phyloP scores from a whole-genome alignment of 345 rosid species.

The Populus ilicifolia region DNA sequence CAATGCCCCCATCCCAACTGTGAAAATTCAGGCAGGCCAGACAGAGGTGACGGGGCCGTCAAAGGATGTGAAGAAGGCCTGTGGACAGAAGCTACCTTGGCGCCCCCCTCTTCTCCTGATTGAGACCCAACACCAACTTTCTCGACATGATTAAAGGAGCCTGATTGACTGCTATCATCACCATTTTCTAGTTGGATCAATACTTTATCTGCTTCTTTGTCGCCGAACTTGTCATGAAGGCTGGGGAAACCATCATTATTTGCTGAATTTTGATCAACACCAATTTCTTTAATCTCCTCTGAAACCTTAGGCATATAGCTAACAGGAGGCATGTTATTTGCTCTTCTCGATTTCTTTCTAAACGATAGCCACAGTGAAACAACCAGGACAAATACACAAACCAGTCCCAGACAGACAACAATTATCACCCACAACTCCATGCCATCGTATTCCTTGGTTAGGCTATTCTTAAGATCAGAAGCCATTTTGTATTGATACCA shows the following conservation, averaged over 20 bases:
- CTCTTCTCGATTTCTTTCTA: conserved; percentile 60
- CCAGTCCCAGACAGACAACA: conserved; percentile 54
- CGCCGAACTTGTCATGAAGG: conserved; percentile 50
- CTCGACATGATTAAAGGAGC: conserved; percentile 50
- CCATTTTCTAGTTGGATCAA: conserved; percentile 48
- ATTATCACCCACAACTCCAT: conserved; percentile 72
- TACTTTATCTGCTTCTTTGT: conserved; percentile 63
- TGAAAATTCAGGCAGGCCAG: conserved; percentile 81
- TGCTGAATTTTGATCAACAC: conserved; percentile 73
- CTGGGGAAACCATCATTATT: conserved; percentile 37
- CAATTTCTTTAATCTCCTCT: conserved; percentile 85
- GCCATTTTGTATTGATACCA: conserved; percentile 43
- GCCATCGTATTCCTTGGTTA: conserved; percentile 51
- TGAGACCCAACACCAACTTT: conserved; percentile 46
- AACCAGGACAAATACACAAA: conserved; percentile 49
- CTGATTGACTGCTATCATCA: conserved; percentile 50
- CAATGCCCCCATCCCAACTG: conserved; percentile 98
- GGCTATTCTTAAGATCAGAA: conserved; percentile 50
- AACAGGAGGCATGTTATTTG: conserved; percentile 45
- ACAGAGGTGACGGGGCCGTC: conserved; percentile 68
- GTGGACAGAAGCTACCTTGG: conserved; percentile 26
- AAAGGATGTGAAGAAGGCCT: conserved; percentile 51
- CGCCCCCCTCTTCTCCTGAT: conserved; percentile 42
- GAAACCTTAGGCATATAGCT: conserved; percentile 44
- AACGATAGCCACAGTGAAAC: conserved; percentile 69